Conservation (phyloP, 2,329 filamentous ascomycete genomes). For the Xylariaceae sp. region DNA sequence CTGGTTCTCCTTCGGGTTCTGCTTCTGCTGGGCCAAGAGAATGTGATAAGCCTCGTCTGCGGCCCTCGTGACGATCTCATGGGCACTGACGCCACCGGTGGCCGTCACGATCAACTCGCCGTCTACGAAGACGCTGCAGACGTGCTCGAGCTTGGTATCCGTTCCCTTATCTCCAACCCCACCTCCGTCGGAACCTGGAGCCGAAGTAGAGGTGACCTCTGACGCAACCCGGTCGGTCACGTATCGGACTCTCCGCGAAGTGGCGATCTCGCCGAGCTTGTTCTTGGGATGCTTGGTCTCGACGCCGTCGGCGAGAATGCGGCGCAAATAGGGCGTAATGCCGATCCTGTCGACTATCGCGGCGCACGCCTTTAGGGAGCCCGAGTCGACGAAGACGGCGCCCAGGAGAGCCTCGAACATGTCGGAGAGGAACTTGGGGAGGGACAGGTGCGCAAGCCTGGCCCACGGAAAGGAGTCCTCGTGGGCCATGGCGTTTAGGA, state of each 20-base stretch:
- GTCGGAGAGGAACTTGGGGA: constrained; percentile 78
- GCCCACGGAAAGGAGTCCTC: constrained; percentile 69
- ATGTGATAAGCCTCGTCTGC: constrained; percentile 42
- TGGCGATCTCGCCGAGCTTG: constrained; percentile 56
- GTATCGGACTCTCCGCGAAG: constrained; percentile 8
- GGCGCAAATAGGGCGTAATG: constrained; percentile 56
- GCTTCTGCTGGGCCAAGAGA: no score
- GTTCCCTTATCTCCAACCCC: constrained; percentile 42
- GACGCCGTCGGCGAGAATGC: constrained; percentile 54
- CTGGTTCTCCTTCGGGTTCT: no score
- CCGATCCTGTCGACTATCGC: constrained; percentile 58
- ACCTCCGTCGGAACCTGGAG: constrained; percentile 39
- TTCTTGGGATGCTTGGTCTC: constrained; percentile 63
- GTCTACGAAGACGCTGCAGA: constrained; percentile 47
- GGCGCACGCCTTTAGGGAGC: constrained; percentile 54
- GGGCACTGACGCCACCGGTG: constrained; percentile 39
- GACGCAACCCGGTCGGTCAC: neutral
- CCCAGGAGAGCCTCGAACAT: constrained; percentile 76
- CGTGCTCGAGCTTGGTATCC: constrained; percentile 17
- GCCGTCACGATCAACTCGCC: constrained; percentile 41
- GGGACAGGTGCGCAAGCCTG: constrained; percentile 56
- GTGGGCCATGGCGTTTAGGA: constrained; percentile 46
- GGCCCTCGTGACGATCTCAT: constrained; percentile 52
- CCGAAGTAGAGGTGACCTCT: no score
- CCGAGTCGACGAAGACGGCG: constrained; percentile 78